A percentile compares a stretch with the other conserved stretches of the same genome.
Evolutionary conservation across 371 early-diverging fungal species (phyloP).

Genomic region (Syncephalastrum contaminatum): DNA sequence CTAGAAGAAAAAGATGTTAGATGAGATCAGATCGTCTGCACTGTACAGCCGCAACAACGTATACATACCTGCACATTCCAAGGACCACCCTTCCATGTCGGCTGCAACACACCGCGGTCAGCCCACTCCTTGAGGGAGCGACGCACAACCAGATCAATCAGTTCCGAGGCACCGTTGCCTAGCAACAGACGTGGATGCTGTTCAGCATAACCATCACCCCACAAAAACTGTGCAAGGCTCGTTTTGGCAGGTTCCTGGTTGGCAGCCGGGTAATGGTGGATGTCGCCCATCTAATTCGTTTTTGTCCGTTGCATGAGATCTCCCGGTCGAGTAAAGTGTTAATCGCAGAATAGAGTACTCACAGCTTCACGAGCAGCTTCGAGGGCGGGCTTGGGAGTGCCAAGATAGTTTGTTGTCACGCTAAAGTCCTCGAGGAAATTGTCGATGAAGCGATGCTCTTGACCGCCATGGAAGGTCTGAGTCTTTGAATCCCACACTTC

Average conservation of each 20-base stretch:
- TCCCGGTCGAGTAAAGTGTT: too few relatives aligned
- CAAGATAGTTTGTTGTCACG: slow-evolving; percentile 84
- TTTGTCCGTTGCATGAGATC: neutral
- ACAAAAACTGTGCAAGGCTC: slow-evolving; percentile 75
- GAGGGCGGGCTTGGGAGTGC: slow-evolving; percentile 72
- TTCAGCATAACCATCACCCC: slow-evolving; percentile 57
- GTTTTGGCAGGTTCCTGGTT: slow-evolving; percentile 88
- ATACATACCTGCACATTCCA: slow-evolving; percentile 68
- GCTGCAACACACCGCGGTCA: slow-evolving; percentile 20
- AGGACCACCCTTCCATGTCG: slow-evolving; percentile 81
- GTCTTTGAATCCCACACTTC: slow-evolving; percentile 75
- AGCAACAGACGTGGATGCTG: slow-evolving; percentile 61
- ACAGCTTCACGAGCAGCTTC: slow-evolving; percentile 73
- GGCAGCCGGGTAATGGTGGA: slow-evolving; percentile 86
- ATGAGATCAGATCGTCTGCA: neutral
- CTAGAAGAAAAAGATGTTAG: slow-evolving; percentile 30
- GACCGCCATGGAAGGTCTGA: slow-evolving; percentile 87
- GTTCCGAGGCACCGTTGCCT: slow-evolving; percentile 86
- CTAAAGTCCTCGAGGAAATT: slow-evolving; percentile 89
- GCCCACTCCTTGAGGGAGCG: slow-evolving; percentile 56
- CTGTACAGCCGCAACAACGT: neutral
- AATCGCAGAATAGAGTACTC: slow-evolving; percentile 25
- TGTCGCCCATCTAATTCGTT: slow-evolving; percentile 51
- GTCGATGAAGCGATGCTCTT: slow-evolving; percentile 76
- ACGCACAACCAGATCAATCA: slow-evolving; percentile 82